These are phyloP conservation scores for Thelonectria olida DNA, from an alignment of 2,329 filamentous ascomycete species.

Conservation along the genomic window DNA sequence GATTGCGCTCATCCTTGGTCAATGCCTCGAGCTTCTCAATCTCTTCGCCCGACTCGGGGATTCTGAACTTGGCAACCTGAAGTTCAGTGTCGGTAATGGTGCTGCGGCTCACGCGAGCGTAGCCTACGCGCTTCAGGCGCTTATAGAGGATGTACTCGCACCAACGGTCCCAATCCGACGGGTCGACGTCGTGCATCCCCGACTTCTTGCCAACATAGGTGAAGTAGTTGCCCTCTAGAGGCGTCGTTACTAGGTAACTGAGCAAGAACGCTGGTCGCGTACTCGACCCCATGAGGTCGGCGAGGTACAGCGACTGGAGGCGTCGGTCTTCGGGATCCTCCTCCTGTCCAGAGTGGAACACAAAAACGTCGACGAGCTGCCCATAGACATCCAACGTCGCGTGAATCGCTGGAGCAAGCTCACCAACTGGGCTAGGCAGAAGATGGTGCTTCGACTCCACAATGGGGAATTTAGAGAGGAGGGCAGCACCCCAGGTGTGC, in stretches of 20 bases:
- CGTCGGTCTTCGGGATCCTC: constrained; percentile 93
- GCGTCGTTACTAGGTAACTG: constrained; percentile 91
- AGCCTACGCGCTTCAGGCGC: constrained; percentile 83
- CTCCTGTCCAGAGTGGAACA: constrained; percentile 98
- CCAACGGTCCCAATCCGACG: constrained; percentile 94
- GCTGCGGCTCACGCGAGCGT: constrained; percentile 86
- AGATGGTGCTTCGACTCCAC: constrained; percentile 96
- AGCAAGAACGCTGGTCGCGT: constrained; percentile 84
- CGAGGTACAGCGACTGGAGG: constrained; percentile 85
- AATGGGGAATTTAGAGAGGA: constrained; percentile 97
- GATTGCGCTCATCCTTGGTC: constrained; percentile 64
- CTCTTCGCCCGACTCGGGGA: constrained; percentile 72
- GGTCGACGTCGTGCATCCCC: constrained; percentile 95
- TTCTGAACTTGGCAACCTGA: constrained; percentile 93
- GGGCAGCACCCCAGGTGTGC: constrained; percentile 94
- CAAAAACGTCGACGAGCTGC: constrained; percentile 88
- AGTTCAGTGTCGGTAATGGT: constrained; percentile 98
- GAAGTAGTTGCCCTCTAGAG: constrained; percentile 93
- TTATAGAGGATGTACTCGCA: constrained; percentile 99
- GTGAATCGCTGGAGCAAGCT: constrained; percentile 94
- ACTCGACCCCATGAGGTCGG: constrained; percentile 86
- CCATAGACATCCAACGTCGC: constrained; percentile 96
- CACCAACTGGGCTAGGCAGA: constrained; percentile 90
- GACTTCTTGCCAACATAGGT: constrained; percentile 87
- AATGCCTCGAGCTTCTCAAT: constrained; percentile 52